These are phyloP conservation scores for Pinus albicaulis DNA, from an alignment of 75 land plant species.

Conservation along the genomic window DNA sequence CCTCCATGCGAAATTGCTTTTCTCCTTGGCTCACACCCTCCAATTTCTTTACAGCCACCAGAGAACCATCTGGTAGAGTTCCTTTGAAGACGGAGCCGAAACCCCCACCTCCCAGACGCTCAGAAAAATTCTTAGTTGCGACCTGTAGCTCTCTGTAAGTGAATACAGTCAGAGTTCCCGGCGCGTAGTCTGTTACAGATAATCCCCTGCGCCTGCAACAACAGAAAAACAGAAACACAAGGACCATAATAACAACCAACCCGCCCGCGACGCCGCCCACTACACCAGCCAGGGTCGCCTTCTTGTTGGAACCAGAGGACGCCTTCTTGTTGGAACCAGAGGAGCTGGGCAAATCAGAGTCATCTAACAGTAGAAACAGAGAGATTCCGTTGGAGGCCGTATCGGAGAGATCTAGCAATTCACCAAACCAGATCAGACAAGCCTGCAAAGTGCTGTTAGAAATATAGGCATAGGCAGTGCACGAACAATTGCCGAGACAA, in stretches of 20 bases:
- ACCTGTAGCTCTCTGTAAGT: not conserved
- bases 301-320: too few relatives aligned
- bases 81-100: constrained; percentile 11
- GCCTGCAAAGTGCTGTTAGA: not conserved
- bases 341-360: not conserved
- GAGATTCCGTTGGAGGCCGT: not conserved
- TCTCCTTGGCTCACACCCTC: constrained; percentile 17
- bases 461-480: not conserved
- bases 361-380: not conserved
- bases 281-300: not conserved
- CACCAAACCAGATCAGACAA: constrained; percentile 16
- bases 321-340: too few relatives aligned
- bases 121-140: not conserved
- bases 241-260: not conserved
- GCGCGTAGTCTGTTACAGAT: not conserved
- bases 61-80: not conserved
- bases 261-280: not conserved
- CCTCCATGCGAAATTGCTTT: constrained; percentile 30
- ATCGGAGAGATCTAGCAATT: constrained; percentile 5
- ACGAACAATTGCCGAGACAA: constrained; percentile 22
- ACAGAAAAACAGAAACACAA: not conserved
- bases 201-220: not conserved
- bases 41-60: constrained; percentile 5
- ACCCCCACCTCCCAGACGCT: not conserved
- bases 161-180: not conserved